Evolutionary conservation across 2,329 filamentous ascomycete species (phyloP).

Genomic region (Byssothecium circinans): DNA sequence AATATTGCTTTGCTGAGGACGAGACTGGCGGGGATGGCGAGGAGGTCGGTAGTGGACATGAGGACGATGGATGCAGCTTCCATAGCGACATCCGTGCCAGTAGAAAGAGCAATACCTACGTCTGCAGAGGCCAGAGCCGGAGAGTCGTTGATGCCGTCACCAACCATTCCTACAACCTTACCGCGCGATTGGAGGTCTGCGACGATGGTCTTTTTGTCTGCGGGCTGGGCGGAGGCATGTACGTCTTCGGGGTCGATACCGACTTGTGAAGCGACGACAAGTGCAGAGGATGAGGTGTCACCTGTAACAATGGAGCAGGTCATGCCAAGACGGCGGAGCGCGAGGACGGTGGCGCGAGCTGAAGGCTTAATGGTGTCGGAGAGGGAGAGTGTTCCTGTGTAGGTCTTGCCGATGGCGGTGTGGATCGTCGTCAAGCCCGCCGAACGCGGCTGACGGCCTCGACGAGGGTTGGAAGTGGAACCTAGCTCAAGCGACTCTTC

Average conservation of each 20-base stretch:
- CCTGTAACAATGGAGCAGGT: slow-evolving; percentile 91
- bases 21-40: slow-evolving; percentile 87
- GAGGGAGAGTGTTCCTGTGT: slow-evolving; percentile 80
- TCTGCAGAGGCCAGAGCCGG: slow-evolving; percentile 91
- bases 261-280: slow-evolving; percentile 79
- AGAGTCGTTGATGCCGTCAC: slow-evolving; percentile 97
- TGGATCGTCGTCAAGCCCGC: slow-evolving; percentile 88
- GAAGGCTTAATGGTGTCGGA: slow-evolving; percentile 90
- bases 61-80: slow-evolving; percentile 95
- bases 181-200: slow-evolving; percentile 71
- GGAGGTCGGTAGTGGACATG: slow-evolving; percentile 88
- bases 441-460: slow-evolving; percentile 45
- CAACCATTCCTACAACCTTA: slow-evolving; percentile 87
- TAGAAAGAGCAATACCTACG: slow-evolving; percentile 88
- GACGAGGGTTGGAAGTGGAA: slow-evolving; percentile 28
- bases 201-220: slow-evolving; percentile 88
- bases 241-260: slow-evolving; percentile 78
- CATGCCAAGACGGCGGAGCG: slow-evolving; percentile 82
- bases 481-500: slow-evolving; percentile 53
- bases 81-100: slow-evolving; percentile 95
- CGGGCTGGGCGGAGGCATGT: slow-evolving; percentile 83
- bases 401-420: slow-evolving; percentile 79
- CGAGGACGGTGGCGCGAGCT: slow-evolving; percentile 76
- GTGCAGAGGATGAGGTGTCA: slow-evolving; percentile 81
- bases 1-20: slow-evolving; percentile 85